Percentiles rank a stretch among this genome's conserved stretches.
Conservation (phyloP, 1,139 yeast genomes). For the Lodderomyces parapsilosis region DNA sequence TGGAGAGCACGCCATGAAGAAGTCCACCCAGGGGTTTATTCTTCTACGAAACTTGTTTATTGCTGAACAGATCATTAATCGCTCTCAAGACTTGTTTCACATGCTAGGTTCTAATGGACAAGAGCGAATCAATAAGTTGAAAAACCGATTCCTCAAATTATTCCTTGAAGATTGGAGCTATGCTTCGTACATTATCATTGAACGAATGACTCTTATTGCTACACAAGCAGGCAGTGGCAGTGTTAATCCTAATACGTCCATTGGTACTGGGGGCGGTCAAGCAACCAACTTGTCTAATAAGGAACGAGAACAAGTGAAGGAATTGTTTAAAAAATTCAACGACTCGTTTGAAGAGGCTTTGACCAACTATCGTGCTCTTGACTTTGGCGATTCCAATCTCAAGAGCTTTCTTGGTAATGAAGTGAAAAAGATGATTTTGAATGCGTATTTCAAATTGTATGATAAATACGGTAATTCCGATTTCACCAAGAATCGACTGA, state of each 20-base stretch:
- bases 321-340: conserved; percentile 78
- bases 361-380: conserved; percentile 59
- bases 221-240: conserved; percentile 12
- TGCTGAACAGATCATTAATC: conserved; percentile 70
- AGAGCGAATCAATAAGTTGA: conserved; percentile 64
- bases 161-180: conserved; percentile 84
- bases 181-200: conserved; percentile 68
- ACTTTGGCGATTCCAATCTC: conserved; percentile 65
- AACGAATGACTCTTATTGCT: conserved; percentile 59
- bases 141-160: conserved; percentile 71
- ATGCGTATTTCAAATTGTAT: conserved; percentile 81
- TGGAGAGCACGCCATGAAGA: conserved; percentile 25
- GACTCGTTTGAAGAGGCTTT: conserved; percentile 78
- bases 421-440: conserved; percentile 67
- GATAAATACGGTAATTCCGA: conserved; percentile 72
- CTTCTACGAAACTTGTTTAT: conserved; percentile 70
- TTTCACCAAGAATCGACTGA: conserved; percentile 67
- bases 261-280: conserved; percentile 8
- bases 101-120: conserved; percentile 65
- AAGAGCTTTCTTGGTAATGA: conserved; percentile 62
- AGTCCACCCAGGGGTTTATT: conserved; percentile 65
- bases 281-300: conserved; percentile 48
- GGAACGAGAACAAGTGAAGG: conserved; percentile 83
- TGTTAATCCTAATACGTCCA: conserved; percentile 1
- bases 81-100: conserved; percentile 51